Evolutionary conservation across 768 basidiomycete genomes (phyloP).

Genomic region (Amanita rimosa): DNA sequence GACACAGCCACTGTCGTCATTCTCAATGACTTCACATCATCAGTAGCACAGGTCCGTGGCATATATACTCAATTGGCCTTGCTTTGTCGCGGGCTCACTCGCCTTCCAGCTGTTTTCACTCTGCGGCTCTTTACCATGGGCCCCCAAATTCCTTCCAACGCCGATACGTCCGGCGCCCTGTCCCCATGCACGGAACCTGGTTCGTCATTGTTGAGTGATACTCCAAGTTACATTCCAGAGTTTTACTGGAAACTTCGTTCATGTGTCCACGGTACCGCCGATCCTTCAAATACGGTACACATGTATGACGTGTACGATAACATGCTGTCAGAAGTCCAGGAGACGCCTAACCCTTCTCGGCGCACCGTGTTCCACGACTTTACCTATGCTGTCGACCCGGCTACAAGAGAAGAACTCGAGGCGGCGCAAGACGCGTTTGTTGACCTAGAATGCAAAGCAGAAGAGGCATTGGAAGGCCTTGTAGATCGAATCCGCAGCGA

Average conservation of each 20-base stretch:
- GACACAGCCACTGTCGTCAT: no score
- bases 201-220: background rate
- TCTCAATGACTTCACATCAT: no score
- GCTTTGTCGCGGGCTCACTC: no score
- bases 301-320: slow-evolving; percentile 43
- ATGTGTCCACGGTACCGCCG: background rate
- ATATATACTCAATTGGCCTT: no score
- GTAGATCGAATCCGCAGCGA: background rate
- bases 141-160: no score
- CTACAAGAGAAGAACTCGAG: slow-evolving; percentile 16
- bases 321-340: slow-evolving; percentile 32
- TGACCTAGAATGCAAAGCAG: slow-evolving; percentile 30
- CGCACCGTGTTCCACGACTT: slow-evolving; percentile 18
- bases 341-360: slow-evolving; percentile 5
- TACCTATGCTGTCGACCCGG: slow-evolving; percentile 15
- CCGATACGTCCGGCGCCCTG: no score
- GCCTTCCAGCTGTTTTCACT: no score
- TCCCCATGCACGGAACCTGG: no score
- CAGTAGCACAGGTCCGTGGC: no score
- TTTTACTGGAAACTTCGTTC: slow-evolving; percentile 1
- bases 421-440: slow-evolving; percentile 30
- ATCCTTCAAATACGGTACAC: slow-evolving; percentile 20
- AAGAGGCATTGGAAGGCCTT: slow-evolving; percentile 12
- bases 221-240: background rate
- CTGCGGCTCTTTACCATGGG: no score